Base-by-base conservation (phyloP, 1,284 basidiomycete species). In the Ceratobasidium sp. region DNA sequence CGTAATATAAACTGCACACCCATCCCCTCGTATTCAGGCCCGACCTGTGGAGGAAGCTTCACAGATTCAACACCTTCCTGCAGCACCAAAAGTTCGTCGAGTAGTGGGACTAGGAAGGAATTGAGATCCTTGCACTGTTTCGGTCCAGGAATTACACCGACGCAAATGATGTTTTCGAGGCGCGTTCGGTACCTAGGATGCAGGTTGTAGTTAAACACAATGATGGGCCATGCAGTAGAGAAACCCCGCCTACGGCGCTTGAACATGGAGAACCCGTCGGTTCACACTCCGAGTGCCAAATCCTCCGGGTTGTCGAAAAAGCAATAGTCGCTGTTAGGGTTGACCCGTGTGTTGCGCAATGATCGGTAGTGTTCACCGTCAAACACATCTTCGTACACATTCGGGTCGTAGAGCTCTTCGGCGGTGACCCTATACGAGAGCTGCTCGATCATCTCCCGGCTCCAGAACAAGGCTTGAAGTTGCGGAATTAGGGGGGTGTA, bases 401-500 rank as follows among this genome's bases (percentile, higher is more conserved):
- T 23, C 8, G 60, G 45, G 4, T 48, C 28, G 12, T 5, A 50
- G 2, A n/a, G 46, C 2, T 32, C 4, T 36, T 41, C 39, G 21
- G 16, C 2, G 21, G 8, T 6, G n/a, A 30, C 14, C 45, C 48
- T 28, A 52, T 65, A 65, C 9, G 21, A 3, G 8, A 65, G 45
- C 34, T 52, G 34, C 21, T 52, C 48, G 2, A 50, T 9, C 62
- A 65, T 65, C 3, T 34, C 16, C 10, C 5, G 28, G 46, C 16
- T 53, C 18, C 16, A 18, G 32, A 36, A 52, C 2, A 50, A 18
- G 16, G 62, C 62, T 21, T 65, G 45, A 16, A 65, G 62, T 21
- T 65, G 62, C 28, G 46, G 62, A 21, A 65, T 65, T n/a, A 53
- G 62, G 10, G 62, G 62, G 32, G 46, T 21, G 34, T 65, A 52